Conservation (phyloP, 1,284 basidiomycete genomes). For the Anthracocystis setariae region DNA sequence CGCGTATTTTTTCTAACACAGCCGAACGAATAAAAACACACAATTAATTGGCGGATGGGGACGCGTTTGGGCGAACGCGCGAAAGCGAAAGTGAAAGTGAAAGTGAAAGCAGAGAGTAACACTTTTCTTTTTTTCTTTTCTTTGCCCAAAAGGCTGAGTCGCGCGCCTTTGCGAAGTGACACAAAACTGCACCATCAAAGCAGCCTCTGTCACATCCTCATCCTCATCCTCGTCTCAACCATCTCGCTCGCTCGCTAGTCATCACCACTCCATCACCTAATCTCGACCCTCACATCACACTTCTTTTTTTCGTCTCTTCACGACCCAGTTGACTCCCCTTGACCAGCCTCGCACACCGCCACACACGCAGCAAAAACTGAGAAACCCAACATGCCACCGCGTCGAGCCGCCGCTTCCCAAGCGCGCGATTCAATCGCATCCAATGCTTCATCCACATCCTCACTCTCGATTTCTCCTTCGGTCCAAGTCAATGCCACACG, state of each 20-base stretch:
- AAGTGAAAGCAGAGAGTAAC: constrained; percentile 14
- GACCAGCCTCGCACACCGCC: too few species aligned
- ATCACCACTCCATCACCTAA: too few species aligned
- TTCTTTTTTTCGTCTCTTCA: too few species aligned
- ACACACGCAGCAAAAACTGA: background rate
- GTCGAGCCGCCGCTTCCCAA: constrained; percentile 39
- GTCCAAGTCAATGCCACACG: constrained; percentile 13
- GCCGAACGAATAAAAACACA: constrained; percentile 8
- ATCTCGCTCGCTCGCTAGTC: too few species aligned
- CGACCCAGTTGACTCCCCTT: too few species aligned
- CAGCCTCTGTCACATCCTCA: too few species aligned
- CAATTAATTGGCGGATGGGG: background rate
- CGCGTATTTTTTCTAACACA: too few species aligned
- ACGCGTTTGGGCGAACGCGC: constrained; percentile 3
- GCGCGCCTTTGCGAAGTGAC: background rate
- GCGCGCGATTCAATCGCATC: constrained; percentile 44
- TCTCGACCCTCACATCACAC: too few species aligned
- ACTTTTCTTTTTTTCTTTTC: constrained; percentile 11
- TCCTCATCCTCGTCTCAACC: too few species aligned
- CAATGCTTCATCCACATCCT: constrained; percentile 16
- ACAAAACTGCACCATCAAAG: constrained; percentile 9
- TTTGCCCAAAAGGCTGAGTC: background rate
- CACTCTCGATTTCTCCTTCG: constrained; percentile 20
- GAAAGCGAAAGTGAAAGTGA: too few species aligned
- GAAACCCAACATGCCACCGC: constrained; percentile 21